Evolutionary conservation across 1,139 yeast species (phyloP).

Genomic region (Geotrichum histeridarum): DNA sequence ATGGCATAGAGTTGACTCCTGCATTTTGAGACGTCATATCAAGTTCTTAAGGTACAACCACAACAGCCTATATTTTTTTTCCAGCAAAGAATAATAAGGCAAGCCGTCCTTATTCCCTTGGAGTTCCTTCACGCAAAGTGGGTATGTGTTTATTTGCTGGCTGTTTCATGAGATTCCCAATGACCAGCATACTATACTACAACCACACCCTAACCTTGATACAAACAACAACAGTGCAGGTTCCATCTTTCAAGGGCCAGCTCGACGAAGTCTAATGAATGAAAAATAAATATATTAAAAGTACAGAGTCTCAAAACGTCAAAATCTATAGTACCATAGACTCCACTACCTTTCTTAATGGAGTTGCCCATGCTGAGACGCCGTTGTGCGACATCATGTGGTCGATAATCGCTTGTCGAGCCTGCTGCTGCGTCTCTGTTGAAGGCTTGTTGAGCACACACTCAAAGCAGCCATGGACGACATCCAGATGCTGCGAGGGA

Average conservation of each 20-base stretch:
- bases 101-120: not conserved
- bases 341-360: constrained; percentile 49
- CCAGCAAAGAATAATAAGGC: not conserved
- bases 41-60: not conserved
- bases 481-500: constrained; percentile 26
- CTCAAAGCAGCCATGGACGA: constrained; percentile 23
- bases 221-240: no score
- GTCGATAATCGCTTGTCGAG: constrained; percentile 37
- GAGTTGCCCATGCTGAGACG: constrained; percentile 53
- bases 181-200: no score
- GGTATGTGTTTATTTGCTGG: no score
- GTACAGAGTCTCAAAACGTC: no score
- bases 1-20: not conserved
- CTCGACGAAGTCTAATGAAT: not conserved
- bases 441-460: constrained; percentile 1
- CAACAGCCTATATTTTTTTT: no score
- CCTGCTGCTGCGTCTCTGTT: constrained; percentile 15
- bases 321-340: constrained; percentile 5
- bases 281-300: not conserved
- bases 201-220: no score
- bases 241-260: not conserved
- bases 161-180: no score
- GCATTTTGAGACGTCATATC: constrained; percentile 7
- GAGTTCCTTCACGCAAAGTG: no score
- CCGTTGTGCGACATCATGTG: constrained; percentile 52